Evolutionary conservation across 75 land plant species (phyloP), one percentile per base, ranked within the genome.

Genomic region (Ceratopteris richardii): DNA sequence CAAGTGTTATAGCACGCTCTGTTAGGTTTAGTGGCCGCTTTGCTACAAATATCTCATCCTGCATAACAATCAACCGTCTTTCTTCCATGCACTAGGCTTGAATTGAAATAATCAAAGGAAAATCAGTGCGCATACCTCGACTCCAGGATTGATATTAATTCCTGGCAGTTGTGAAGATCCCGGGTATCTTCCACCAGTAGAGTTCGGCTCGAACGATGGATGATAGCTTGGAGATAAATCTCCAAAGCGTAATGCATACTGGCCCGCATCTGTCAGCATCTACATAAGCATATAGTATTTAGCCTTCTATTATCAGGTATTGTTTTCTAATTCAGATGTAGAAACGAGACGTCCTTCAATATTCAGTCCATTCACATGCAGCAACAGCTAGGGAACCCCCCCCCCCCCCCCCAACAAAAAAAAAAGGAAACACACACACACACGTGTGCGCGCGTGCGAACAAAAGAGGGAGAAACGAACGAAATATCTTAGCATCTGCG

Each of bases 261-360:
- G 97, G 24, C 97, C 97, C 46, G 97, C 97, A 85, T 92, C 97
- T 52, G 97, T 92, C 31, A 92, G 80, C 30, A 92, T 64, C 97
- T 92, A 94, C 70, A 71, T 31, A 19, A n/a, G 39, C n/a, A 54
- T 21, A 57, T 28, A 23, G 19, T 7, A 16, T 17, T 1, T 26
- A 51, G 20, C 27, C 22, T 16, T n/a, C n/a, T n/a, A n/a, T n/a
- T n/a, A n/a, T n/a, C n/a, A n/a, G n/a, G n/a, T n/a, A n/a, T n/a
- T n/a, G n/a, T n/a, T n/a, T n/a, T n/a, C n/a, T n/a, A n/a, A n/a
- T n/a, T n/a, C n/a, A n/a, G n/a, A n/a, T n/a, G n/a, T n/a, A n/a
- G n/a, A n/a, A n/a, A n/a, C n/a, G n/a, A n/a, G n/a, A n/a, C n/a
- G n/a, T n/a, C n/a, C n/a, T n/a, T n/a, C n/a, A n/a, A n/a, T n/a